Conservation (phyloP, 1,139 yeast species). For the Lodderomyces margitis region DNA sequence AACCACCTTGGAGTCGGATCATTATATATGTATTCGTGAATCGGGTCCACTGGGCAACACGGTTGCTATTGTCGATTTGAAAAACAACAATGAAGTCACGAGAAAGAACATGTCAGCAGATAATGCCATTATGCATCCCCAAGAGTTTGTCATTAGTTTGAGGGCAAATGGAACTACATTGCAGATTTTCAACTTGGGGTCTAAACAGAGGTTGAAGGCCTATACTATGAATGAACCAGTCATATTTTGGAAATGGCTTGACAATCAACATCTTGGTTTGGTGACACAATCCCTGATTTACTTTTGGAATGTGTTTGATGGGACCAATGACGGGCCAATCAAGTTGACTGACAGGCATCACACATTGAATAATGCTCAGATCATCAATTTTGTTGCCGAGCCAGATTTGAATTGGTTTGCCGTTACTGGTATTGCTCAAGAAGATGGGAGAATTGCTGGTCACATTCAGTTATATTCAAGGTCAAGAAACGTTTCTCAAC, state of each 20-base stretch:
- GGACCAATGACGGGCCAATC: slow-evolving; percentile 72
- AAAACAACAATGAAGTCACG: slow-evolving; percentile 67
- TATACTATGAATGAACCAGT: slow-evolving; percentile 86
- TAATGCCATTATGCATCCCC: slow-evolving; percentile 95
- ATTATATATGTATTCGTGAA: slow-evolving; percentile 87
- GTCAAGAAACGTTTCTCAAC: slow-evolving; percentile 89
- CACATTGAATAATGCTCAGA: slow-evolving; percentile 75
- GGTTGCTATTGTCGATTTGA: slow-evolving; percentile 87
- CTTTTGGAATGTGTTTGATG: slow-evolving; percentile 84
- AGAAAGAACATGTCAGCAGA: slow-evolving; percentile 97
- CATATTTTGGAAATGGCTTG: slow-evolving; percentile 94
- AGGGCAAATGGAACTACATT: slow-evolving; percentile 96
- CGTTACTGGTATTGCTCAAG: slow-evolving; percentile 91
- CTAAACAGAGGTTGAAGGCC: slow-evolving; percentile 87
- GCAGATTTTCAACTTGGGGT: slow-evolving; percentile 86
- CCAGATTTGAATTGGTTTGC: slow-evolving; percentile 90
- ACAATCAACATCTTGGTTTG: slow-evolving; percentile 70
- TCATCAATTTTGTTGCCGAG: slow-evolving; percentile 87
- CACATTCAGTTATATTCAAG: slow-evolving; percentile 90
- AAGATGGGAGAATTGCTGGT: slow-evolving; percentile 93
- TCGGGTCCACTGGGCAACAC: slow-evolving; percentile 71
- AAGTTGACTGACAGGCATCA: slow-evolving; percentile 83
- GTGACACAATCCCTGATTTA: slow-evolving; percentile 75
- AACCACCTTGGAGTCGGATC: slow-evolving; percentile 91
- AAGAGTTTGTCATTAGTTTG: slow-evolving; percentile 81